These are phyloP conservation scores for Venturia aucupariae DNA, from an alignment of 2,329 filamentous ascomycete genomes.

Conservation along the genomic window DNA sequence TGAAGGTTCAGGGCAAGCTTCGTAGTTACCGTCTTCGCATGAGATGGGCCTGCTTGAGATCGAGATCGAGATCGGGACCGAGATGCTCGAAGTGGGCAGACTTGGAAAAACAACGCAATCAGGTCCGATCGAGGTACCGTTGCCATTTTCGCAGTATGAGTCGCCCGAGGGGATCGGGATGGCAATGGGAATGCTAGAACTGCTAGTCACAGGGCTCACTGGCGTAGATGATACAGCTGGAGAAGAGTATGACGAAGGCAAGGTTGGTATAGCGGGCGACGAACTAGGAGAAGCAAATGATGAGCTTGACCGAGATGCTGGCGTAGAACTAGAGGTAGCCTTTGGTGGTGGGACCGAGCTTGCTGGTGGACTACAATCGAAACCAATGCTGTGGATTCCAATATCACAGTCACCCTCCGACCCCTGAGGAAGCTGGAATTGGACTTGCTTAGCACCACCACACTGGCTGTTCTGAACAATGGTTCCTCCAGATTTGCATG, in stretches of 20 bases:
- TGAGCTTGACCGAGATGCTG: constrained; percentile 3
- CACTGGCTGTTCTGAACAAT: constrained; percentile 78
- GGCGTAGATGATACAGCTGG: neutral
- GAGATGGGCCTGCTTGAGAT: neutral
- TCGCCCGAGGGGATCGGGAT: no score
- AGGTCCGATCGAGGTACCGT: neutral
- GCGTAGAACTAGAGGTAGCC: constrained; percentile 12
- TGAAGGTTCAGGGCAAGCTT: no score
- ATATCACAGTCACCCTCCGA: constrained; percentile 57
- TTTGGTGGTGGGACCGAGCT: constrained; percentile 21
- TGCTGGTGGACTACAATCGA: constrained; percentile 52
- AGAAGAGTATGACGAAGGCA: no score
- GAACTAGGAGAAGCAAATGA: constrained; percentile 11
- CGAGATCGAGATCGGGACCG: neutral
- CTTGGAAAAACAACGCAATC: neutral
- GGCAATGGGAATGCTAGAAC: neutral
- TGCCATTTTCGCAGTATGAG: neutral
- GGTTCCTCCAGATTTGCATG: constrained; percentile 59
- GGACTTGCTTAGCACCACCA: constrained; percentile 78
- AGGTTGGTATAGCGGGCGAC: neutral
- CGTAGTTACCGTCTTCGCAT: no score
- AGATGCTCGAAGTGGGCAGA: neutral
- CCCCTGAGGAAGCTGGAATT: constrained; percentile 52
- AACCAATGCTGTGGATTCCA: constrained; percentile 63
- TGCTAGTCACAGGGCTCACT: neutral